Conservation (phyloP, 805 yeast species). For the Pichia thaimueangensis region DNA sequence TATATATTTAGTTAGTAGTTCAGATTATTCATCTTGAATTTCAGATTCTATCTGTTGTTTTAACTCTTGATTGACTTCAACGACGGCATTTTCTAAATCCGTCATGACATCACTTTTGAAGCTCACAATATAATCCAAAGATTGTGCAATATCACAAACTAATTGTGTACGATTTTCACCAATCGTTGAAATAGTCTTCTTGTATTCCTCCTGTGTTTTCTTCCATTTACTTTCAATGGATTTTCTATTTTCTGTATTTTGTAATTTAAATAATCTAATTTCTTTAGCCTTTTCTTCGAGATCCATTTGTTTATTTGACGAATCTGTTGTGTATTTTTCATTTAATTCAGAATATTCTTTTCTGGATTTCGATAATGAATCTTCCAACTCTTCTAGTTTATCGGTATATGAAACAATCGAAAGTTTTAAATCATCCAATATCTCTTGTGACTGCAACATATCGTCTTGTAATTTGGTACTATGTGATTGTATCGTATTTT, state of each 20-base stretch:
- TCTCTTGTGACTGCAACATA: constrained; percentile 49
- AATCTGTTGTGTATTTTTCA: constrained; percentile 16
- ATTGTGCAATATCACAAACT: constrained; percentile 47
- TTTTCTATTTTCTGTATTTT: constrained; percentile 15
- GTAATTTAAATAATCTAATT: constrained; percentile 11
- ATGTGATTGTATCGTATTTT: constrained; percentile 27
- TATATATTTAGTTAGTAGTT: not conserved
- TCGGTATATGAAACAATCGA: constrained; percentile 52
- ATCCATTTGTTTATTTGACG: constrained; percentile 14
- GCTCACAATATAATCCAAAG: constrained; percentile 53
- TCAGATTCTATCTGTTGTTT: constrained; percentile 6
- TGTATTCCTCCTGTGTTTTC: constrained; percentile 45
- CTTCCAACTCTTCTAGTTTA: constrained; percentile 49
- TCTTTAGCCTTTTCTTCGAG: constrained; percentile 18
- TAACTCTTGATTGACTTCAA: constrained; percentile 8
- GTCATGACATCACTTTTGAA: constrained; percentile 66
- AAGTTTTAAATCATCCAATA: constrained; percentile 50
- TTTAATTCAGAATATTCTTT: constrained; percentile 16
- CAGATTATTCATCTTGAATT: not conserved
- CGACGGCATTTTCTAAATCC: constrained; percentile 44
- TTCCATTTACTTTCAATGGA: constrained; percentile 34
- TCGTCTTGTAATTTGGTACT: constrained; percentile 44
- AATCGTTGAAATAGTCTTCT: constrained; percentile 43
- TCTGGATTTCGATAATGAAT: constrained; percentile 33
- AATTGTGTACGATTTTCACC: constrained; percentile 41